These are phyloP conservation scores for Baudoinia panamericana DNA, from an alignment of 495 filamentous ascomycete species.

Conservation along the genomic window DNA sequence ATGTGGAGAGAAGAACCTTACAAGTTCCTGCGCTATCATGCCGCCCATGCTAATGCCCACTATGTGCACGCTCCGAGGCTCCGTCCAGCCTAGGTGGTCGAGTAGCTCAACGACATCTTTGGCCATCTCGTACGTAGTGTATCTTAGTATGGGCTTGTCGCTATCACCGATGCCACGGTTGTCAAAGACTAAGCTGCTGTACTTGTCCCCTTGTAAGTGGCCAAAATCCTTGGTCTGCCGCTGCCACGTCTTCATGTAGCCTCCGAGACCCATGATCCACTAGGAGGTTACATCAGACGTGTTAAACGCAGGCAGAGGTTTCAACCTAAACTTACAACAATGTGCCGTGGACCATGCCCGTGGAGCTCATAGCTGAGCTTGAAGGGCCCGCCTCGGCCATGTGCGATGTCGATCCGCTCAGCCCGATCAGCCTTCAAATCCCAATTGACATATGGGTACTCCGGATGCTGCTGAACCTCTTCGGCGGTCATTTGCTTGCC, in stretches of 20 bases:
- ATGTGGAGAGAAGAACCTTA: constrained; percentile 23
- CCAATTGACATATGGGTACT: constrained; percentile 44
- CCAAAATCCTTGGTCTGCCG: constrained; percentile 65
- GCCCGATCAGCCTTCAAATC: constrained; percentile 45
- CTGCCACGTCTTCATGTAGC: constrained; percentile 46
- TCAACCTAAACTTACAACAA: constrained; percentile 62
- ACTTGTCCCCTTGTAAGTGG: constrained; percentile 50
- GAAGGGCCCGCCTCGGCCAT: constrained; percentile 52
- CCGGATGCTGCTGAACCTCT: constrained; percentile 38
- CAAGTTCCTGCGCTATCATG: constrained; percentile 79
- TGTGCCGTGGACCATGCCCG: constrained; percentile 53
- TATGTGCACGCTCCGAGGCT: constrained; percentile 47
- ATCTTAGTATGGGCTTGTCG: constrained; percentile 58
- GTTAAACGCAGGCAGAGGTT: background rate
- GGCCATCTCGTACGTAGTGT: constrained; percentile 65
- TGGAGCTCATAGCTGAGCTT: constrained; percentile 67
- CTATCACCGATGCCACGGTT: constrained; percentile 68
- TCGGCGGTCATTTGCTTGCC: constrained; percentile 30
- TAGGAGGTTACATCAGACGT: constrained; percentile 1
- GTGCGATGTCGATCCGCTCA: constrained; percentile 48
- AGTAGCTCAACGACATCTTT: constrained; percentile 56
- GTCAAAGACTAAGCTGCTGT: constrained; percentile 62
- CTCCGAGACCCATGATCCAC: constrained; percentile 35
- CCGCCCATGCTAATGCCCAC: constrained; percentile 67
- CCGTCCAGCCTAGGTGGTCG: constrained; percentile 56